Conservation (phyloP, 352 stramenopile species). For the Globisporangium rhizosaccharum region DNA sequence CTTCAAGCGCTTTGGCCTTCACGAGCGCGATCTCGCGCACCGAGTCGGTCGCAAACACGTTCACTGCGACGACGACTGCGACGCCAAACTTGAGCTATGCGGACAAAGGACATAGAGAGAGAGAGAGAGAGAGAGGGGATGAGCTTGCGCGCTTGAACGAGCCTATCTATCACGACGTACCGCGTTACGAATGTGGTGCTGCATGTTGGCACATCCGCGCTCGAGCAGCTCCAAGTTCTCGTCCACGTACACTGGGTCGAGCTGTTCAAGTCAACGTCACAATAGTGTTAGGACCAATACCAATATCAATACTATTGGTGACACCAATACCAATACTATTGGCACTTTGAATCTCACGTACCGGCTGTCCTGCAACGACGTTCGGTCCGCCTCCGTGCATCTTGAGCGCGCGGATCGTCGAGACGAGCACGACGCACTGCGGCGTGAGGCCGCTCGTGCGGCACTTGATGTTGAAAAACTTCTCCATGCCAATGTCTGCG, state of each 20-base stretch:
- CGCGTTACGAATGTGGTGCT: constrained; percentile 96
- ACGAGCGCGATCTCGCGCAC: constrained; percentile 92
- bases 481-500: constrained; percentile 95
- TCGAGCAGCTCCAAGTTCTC: constrained; percentile 95
- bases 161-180: constrained; percentile 26
- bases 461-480: constrained; percentile 99
- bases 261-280: constrained; percentile 17
- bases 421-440: constrained; percentile 96
- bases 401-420: constrained; percentile 97
- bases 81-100: constrained; percentile 88
- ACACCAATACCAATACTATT: neutral
- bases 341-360: constrained; percentile 25
- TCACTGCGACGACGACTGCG: constrained; percentile 94
- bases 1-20: constrained; percentile 85
- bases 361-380: constrained; percentile 91
- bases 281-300: neutral
- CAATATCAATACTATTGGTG: neutral
- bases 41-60: constrained; percentile 69
- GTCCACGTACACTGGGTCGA: constrained; percentile 89
- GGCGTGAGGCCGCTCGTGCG: constrained; percentile 92
- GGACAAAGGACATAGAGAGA: neutral
- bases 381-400: constrained; percentile 98
- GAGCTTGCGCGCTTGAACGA: neutral
- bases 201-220: constrained; percentile 91
- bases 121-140: neutral